Base-by-base conservation (phyloP, 169 alveolate genomes). In the Cardiosporidium cionae region DNA sequence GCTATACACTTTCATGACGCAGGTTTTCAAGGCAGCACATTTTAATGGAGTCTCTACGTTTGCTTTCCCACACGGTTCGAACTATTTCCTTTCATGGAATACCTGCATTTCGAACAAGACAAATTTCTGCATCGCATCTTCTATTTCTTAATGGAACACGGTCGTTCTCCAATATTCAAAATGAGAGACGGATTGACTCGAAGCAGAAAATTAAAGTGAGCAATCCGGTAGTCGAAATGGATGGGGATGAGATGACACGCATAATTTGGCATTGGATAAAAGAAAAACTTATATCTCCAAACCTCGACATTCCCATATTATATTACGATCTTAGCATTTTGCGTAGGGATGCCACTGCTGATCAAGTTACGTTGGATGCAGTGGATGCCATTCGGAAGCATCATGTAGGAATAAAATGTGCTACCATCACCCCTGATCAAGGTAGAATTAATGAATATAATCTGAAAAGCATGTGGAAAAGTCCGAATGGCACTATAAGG, bases 231-330 rank as follows among this genome's bases (percentile, higher is more conserved):
- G 97, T 90, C 25, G 98, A 94, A 75, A 73, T 95, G 44, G 98
- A 95, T 73, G 98, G 98, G 25, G 98, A 95, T 74, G 98, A 95
- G 79, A 94, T 94, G 97, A 92, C 98, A 35, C 85, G 94, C 68
- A 86, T 94, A 69, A 93, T 95, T 72, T 94, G 98, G 97, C 82
- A 87, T 52, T 72, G 78, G 86, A 91, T 95, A 67, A 95, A 93
- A 85, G 94, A 92, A 35, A 91, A 92, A 70, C 72, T 74, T 5
- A 89, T 94, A 72, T 68, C 89, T 7, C 98, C 98, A 22, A 90
- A 85, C 80, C 76, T 94, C 27, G 96, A 94, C 74, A 36, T 93
- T 28, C 88, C 86, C 16, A 87, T 93, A 65, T 69, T 88, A 71
- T 94, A 94, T 79, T 94, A 70, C 68, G 98, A 94, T 79, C 80